Base-by-base conservation (phyloP, 306 rosid species). In the Cucumis hystrix region DNA sequence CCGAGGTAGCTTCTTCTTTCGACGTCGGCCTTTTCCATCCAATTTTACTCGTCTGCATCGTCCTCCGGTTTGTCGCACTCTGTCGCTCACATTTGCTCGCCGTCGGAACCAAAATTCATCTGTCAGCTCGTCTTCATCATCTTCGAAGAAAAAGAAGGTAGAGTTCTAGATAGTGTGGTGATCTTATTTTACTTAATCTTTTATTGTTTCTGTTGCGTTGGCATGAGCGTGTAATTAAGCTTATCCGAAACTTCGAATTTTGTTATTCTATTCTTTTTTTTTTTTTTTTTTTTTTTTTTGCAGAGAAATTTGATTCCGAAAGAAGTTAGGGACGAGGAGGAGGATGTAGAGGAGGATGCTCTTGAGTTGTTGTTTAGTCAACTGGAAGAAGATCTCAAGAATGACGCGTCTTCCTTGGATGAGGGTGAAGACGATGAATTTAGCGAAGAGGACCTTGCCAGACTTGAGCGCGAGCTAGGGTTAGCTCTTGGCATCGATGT, bases 361-460 rank as follows among this genome's bases (percentile, higher is more conserved):
- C 81, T 95, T 28, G 98, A 92, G 85, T 81, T 87, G 23, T 91
- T 95, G 15, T 95, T 95, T 82, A 84, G 81, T 75, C 90, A 79
- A 76, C 93, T 95, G 54, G 97, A 89, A 86, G 92, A 95, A 63
- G 97, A 95, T 84, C 90, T 92, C 13, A 92, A 89, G 76, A 88
- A 91, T 47, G 97, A 83, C 41, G 93, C 77, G 74, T 77, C 45
- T 17, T 73, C 91, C 58, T 79, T 3, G 93, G 90, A 76, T 2
- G 80, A 45, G 20, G 81, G 72, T 28, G 88, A 86, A 8, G 83
- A 75, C 45, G 86, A 79, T 18, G 92, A 88, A 25, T 84, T 89
- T 40, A 86, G 74, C 23, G 97, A 88, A 81, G 96, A 95, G 69
- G 96, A 90, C 25, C 79, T 92, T 14, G 87, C 85, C 54, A 47